Evolutionary conservation across 345 rosid genomes (phyloP).

Genomic region (Citrus unshiu): DNA sequence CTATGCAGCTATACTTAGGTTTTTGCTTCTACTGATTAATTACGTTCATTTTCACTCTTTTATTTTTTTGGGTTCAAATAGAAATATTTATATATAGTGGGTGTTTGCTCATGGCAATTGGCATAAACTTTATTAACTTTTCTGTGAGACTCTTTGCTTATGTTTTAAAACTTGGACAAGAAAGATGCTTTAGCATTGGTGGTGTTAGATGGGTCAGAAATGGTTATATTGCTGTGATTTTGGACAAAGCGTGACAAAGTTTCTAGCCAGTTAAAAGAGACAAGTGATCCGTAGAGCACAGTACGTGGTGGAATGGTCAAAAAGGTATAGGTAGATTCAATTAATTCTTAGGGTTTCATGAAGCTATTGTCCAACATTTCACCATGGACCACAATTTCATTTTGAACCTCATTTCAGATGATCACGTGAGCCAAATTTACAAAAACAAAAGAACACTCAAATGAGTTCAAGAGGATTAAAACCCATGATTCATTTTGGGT

Average conservation of each 20-base stretch:
- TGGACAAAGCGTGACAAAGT: slow-evolving; percentile 7
- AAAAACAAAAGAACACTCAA: no score
- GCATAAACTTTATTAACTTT: not conserved
- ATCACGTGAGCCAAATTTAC: no score
- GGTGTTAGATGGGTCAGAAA: slow-evolving; percentile 3
- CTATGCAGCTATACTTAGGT: no score
- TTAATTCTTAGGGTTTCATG: slow-evolving; percentile 1
- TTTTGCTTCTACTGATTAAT: no score
- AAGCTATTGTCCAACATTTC: slow-evolving; percentile 3
- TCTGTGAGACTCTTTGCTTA: no score
- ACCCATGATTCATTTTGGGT: no score
- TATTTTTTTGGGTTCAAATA: no score
- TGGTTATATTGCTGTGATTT: not conserved
- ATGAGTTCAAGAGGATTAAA: no score
- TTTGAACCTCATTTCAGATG: not conserved
- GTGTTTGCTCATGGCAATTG: no score
- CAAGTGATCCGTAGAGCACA: no score
- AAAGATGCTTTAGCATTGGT: not conserved
- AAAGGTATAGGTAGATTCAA: slow-evolving; percentile 12
- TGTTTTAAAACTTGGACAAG: not conserved
- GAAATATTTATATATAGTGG: no score
- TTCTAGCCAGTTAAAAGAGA: slow-evolving; percentile 9
- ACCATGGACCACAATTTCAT: slow-evolving; percentile 6
- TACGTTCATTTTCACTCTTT: no score
- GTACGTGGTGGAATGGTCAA: slow-evolving; percentile 34